Evolutionary conservation across 768 basidiomycete species (phyloP).

Genomic region (Strobilomyces confusus): DNA sequence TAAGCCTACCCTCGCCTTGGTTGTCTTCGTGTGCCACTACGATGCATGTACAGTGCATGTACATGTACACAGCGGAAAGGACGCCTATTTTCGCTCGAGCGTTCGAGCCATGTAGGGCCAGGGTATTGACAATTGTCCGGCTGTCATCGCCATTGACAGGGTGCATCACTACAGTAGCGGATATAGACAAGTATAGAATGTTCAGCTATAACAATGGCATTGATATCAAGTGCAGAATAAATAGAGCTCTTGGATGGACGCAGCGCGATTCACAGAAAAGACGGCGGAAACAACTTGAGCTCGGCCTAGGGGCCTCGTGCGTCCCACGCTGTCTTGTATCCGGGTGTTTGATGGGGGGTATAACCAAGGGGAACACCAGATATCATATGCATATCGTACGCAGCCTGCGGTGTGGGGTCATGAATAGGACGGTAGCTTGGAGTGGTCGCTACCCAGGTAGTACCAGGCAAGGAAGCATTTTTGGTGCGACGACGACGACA

Average conservation of each 20-base stretch:
- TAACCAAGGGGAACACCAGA: constrained; percentile 11
- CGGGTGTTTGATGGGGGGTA: constrained; percentile 6
- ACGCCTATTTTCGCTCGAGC: not conserved
- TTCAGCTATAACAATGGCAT: not conserved
- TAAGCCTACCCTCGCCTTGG: no score
- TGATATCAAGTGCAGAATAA: not conserved
- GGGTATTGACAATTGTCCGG: not conserved
- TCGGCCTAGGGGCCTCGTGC: constrained; percentile 2
- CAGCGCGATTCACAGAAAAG: not conserved
- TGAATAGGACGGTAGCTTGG: constrained; percentile 23
- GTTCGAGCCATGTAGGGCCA: not conserved
- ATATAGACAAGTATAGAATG: not conserved
- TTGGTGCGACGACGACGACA: constrained; percentile 13
- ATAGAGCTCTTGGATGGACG: not conserved
- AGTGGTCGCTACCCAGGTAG: constrained; percentile 3
- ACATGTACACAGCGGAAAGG: not conserved
- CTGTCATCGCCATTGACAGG: not conserved
- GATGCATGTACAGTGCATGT: no score
- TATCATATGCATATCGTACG: constrained; percentile 26
- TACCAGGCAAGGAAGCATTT: not conserved
- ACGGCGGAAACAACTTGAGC: not conserved
- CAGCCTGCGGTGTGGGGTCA: constrained; percentile 27
- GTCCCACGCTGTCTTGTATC: constrained; percentile 27
- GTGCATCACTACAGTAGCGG: not conserved
- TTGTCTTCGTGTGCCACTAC: no score